Conservation (phyloP, 1,139 yeast species). For the Candida sp. region DNA sequence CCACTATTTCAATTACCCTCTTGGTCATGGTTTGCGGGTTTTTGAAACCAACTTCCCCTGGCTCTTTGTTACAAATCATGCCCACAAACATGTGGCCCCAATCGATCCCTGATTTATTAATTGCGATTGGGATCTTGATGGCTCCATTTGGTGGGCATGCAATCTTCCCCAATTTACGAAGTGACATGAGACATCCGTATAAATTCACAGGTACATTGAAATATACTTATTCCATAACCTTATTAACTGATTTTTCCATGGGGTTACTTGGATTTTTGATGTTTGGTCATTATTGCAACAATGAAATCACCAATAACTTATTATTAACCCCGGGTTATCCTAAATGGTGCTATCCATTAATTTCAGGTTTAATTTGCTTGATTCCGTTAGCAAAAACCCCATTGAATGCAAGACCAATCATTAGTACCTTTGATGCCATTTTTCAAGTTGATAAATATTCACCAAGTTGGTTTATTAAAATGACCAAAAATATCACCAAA, state of each 20-base stretch:
- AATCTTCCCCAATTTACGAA: constrained; percentile 54
- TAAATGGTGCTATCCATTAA: constrained; percentile 52
- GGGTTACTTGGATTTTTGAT: constrained; percentile 81
- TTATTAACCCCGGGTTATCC: constrained; percentile 75
- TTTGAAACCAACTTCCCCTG: constrained; percentile 36
- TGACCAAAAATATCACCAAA: constrained; percentile 11
- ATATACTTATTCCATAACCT: constrained; percentile 59
- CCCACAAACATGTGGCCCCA: constrained; percentile 49
- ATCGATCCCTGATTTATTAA: constrained; percentile 34
- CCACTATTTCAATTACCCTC: constrained; percentile 41
- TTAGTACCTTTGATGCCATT: constrained; percentile 53
- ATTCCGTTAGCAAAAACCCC: constrained; percentile 90
- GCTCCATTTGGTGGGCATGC: constrained; percentile 69
- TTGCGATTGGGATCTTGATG: constrained; percentile 54
- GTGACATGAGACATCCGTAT: constrained; percentile 56
- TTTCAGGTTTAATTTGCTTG: constrained; percentile 72
- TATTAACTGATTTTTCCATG: constrained; percentile 68
- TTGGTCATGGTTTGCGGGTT: constrained; percentile 40
- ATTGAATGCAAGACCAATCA: constrained; percentile 80
- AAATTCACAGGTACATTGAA: constrained; percentile 37
- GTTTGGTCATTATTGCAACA: constrained; percentile 77
- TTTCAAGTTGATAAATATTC: constrained; percentile 17
- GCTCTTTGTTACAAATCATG: constrained; percentile 38
- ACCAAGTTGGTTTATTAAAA: constrained; percentile 8
- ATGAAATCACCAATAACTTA: constrained; percentile 81